phyloP scores from a whole-genome alignment of 805 yeast genomes.

The Wickerhamomyces silvicola region DNA sequence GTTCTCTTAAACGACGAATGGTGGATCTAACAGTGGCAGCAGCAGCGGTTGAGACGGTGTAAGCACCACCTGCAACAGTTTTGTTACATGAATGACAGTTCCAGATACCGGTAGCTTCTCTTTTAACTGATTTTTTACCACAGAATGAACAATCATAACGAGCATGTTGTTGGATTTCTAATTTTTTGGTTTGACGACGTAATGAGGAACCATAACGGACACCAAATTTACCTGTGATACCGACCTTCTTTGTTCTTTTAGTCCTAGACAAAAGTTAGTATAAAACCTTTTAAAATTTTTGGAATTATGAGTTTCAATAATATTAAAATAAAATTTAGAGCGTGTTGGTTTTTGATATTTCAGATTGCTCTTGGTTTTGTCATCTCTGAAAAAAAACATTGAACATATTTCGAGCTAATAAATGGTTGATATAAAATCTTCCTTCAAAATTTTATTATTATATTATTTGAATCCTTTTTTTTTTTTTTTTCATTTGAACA shows the following conservation, averaged over 20 bases:
- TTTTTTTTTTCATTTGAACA: too few species aligned
- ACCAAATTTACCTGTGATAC: constrained; percentile 99
- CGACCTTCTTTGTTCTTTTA: constrained; percentile 99
- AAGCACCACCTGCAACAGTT: constrained; percentile 99
- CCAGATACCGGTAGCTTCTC: constrained; percentile 99
- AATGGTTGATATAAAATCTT: too few species aligned
- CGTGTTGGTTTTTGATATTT: too few species aligned
- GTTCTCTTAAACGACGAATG: constrained; percentile 99
- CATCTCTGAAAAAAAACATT: too few species aligned
- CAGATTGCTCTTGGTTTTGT: too few species aligned
- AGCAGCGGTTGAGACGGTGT: constrained; percentile 98
- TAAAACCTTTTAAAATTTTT: not conserved
- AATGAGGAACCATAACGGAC: constrained; percentile 99
- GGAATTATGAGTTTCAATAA: too few species aligned
- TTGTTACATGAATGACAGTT: constrained; percentile 88
- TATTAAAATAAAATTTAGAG: too few species aligned
- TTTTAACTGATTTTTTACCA: constrained; percentile 97
- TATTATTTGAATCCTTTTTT: too few species aligned
- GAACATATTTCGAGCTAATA: too few species aligned
- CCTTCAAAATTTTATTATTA: too few species aligned
- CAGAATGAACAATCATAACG: constrained; percentile 99
- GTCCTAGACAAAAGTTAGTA: constrained; percentile 69
- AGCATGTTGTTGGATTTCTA: constrained; percentile 98
- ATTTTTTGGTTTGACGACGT: constrained; percentile 99
- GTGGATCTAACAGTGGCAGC: constrained; percentile 99